A percentile compares a stretch with the other conserved stretches of the same genome.
Evolutionary conservation across 352 stramenopile species (phyloP).

Genomic region (Phytophthora cactorum): DNA sequence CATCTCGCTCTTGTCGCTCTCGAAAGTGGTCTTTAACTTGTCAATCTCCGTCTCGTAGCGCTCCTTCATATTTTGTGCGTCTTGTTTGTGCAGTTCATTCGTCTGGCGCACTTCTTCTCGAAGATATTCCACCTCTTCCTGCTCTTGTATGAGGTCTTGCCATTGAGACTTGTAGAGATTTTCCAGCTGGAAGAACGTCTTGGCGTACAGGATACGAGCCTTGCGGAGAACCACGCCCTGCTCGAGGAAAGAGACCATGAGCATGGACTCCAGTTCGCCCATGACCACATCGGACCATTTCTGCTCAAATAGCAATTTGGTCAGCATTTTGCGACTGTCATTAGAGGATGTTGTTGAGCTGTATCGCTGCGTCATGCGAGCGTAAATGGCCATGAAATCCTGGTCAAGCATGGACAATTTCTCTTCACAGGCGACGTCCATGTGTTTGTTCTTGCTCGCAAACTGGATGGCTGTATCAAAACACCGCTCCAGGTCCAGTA

Average conservation of each 20-base stretch:
- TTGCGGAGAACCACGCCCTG: constrained; percentile 86
- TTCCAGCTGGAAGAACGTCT: constrained; percentile 80
- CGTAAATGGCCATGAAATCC: constrained; percentile 69
- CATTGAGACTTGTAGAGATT: constrained; percentile 47
- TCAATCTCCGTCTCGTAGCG: constrained; percentile 65
- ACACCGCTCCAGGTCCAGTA: constrained; percentile 73
- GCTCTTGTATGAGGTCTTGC: constrained; percentile 40
- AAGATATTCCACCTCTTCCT: constrained; percentile 47
- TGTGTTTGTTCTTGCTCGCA: constrained; percentile 50
- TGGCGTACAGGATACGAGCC: constrained; percentile 79
- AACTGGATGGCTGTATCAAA: constrained; percentile 78
- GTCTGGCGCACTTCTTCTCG: constrained; percentile 38
- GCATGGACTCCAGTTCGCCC: constrained; percentile 88
- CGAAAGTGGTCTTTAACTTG: constrained; percentile 49
- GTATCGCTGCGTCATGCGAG: constrained; percentile 47
- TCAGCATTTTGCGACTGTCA: constrained; percentile 46
- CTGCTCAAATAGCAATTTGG: constrained; percentile 84
- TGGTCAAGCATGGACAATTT: constrained; percentile 70
- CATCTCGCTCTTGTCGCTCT: constrained; percentile 63
- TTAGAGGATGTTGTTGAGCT: neutral
- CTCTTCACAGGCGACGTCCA: constrained; percentile 47
- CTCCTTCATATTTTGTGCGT: constrained; percentile 47
- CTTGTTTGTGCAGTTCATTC: constrained; percentile 47
- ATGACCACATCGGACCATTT: constrained; percentile 92
- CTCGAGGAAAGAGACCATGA: constrained; percentile 89